Evolutionary conservation across 805 yeast species (phyloP).

Genomic region (Metschnikowia lunata): DNA sequence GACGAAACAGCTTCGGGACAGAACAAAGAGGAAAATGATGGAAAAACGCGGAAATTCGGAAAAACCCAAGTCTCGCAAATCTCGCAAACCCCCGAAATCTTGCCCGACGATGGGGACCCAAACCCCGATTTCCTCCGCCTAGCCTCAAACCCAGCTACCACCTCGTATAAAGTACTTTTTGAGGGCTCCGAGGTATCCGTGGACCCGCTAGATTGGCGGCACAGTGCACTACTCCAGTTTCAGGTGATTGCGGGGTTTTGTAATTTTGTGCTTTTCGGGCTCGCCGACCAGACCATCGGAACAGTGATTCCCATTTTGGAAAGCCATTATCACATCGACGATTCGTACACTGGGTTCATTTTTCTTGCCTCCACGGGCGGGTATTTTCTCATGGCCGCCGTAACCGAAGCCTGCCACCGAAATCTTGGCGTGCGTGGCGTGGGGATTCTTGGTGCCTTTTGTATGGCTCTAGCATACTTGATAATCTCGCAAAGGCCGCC

Average conservation of each 20-base stretch:
- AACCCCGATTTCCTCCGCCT: slow-evolving; percentile 5
- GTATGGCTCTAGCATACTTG: slow-evolving; percentile 36
- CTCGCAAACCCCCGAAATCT: background rate
- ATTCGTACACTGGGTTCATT: slow-evolving; percentile 45
- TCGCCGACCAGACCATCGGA: slow-evolving; percentile 60
- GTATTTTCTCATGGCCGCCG: slow-evolving; percentile 49
- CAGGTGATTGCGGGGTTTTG: slow-evolving; percentile 41
- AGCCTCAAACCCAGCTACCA: slow-evolving; percentile 9
- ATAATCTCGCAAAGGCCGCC: slow-evolving; percentile 41
- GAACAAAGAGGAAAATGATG: too few species aligned
- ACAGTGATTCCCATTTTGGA: slow-evolving; percentile 52
- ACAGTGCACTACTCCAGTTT: slow-evolving; percentile 32
- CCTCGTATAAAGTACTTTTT: slow-evolving; percentile 18
- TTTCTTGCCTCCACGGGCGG: slow-evolving; percentile 54
- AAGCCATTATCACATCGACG: slow-evolving; percentile 43
- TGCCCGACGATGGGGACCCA: too few species aligned
- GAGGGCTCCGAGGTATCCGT: slow-evolving; percentile 26
- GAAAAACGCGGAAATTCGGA: too few species aligned
- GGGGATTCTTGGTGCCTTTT: slow-evolving; percentile 28
- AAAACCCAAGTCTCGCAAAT: background rate
- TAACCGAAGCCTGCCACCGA: slow-evolving; percentile 40
- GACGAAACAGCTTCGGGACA: too few species aligned
- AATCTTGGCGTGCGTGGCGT: slow-evolving; percentile 48
- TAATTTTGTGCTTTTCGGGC: slow-evolving; percentile 46
- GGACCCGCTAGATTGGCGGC: slow-evolving; percentile 38